Conservation (phyloP, 495 filamentous ascomycete species). For the Talaromyces thailandensis region DNA sequence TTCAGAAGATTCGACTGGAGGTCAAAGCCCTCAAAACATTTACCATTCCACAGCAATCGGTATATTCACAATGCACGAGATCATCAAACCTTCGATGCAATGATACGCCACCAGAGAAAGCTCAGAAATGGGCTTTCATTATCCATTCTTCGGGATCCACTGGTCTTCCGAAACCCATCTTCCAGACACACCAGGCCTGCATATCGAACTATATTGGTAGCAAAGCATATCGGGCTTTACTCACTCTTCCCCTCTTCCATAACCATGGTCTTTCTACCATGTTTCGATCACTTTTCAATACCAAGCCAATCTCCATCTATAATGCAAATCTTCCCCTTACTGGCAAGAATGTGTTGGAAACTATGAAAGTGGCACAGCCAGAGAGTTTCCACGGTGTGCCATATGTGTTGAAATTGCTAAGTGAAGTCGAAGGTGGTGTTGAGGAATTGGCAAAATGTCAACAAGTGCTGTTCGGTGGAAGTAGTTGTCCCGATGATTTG, state of each 20-base stretch:
- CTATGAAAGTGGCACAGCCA: slow-evolving; percentile 23
- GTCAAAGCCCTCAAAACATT: not conserved
- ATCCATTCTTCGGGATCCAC: slow-evolving; percentile 37
- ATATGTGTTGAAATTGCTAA: slow-evolving; percentile 38
- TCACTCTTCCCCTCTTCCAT: slow-evolving; percentile 44
- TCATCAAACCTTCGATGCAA: not conserved
- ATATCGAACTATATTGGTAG: slow-evolving; percentile 31
- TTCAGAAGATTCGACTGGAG: slow-evolving; percentile 10
- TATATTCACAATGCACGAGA: not conserved
- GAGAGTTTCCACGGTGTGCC: slow-evolving; percentile 37
- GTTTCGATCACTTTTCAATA: slow-evolving; percentile 32
- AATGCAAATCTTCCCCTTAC: slow-evolving; percentile 37
- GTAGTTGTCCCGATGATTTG: slow-evolving; percentile 37
- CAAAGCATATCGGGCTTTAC: slow-evolving; percentile 31
- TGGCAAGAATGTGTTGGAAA: slow-evolving; percentile 22
- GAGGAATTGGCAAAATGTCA: slow-evolving; percentile 24
- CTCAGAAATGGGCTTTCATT: slow-evolving; percentile 20
- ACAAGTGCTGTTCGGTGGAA: slow-evolving; percentile 37
- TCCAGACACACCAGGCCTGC: slow-evolving; percentile 29
- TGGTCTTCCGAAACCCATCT: slow-evolving; percentile 29
- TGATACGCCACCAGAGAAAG: slow-evolving; percentile 10
- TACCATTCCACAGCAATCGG: not conserved
- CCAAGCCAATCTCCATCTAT: slow-evolving; percentile 33
- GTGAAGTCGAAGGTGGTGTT: slow-evolving; percentile 31
- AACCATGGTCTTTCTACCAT: slow-evolving; percentile 39